A percentile compares a stretch with the other conserved stretches of the same genome.
phyloP scores from a whole-genome alignment of 768 basidiomycete species.

The Suillus variegatus region DNA sequence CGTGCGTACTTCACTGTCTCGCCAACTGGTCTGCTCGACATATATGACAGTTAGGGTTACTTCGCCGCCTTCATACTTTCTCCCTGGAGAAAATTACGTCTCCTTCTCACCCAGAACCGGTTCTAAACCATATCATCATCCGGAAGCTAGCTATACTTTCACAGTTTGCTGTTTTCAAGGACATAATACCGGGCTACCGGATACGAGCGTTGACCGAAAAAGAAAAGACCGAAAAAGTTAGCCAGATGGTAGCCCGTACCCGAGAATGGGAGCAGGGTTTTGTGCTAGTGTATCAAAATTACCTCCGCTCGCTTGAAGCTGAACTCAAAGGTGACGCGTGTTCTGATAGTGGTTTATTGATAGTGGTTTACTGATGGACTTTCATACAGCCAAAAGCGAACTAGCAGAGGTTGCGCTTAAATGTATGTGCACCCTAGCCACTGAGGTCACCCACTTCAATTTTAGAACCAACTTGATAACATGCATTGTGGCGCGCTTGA shows the following conservation, averaged over 20 bases:
- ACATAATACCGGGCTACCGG: slow-evolving; percentile 94
- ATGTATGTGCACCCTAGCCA: slow-evolving; percentile 85
- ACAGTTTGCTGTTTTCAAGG: slow-evolving; percentile 92
- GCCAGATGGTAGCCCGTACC: slow-evolving; percentile 86
- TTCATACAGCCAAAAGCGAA: slow-evolving; percentile 56
- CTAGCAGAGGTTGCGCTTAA: slow-evolving; percentile 71
- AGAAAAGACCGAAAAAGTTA: slow-evolving; percentile 91
- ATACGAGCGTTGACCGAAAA: slow-evolving; percentile 89
- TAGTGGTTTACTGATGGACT: slow-evolving; percentile 8
- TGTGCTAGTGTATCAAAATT: slow-evolving; percentile 84
- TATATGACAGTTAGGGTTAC: slow-evolving; percentile 70
- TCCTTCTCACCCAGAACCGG: slow-evolving; percentile 64
- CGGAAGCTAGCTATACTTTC: slow-evolving; percentile 89
- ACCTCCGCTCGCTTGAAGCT: slow-evolving; percentile 79
- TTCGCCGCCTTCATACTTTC: slow-evolving; percentile 88
- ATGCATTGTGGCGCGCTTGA: slow-evolving; percentile 78
- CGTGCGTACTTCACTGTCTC: slow-evolving; percentile 48
- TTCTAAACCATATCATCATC: slow-evolving; percentile 79
- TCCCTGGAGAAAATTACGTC: slow-evolving; percentile 76
- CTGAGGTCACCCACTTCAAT: slow-evolving; percentile 93
- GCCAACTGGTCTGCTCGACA: slow-evolving; percentile 5
- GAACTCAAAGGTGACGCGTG: slow-evolving; percentile 73
- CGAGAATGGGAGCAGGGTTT: slow-evolving; percentile 97
- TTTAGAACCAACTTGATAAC: slow-evolving; percentile 92
- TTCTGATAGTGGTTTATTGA: slow-evolving; percentile 8